Percentiles rank a stretch among this genome's conserved stretches.
phyloP scores from a whole-genome alignment of 345 rosid species.

The Physaria fendleri region DNA sequence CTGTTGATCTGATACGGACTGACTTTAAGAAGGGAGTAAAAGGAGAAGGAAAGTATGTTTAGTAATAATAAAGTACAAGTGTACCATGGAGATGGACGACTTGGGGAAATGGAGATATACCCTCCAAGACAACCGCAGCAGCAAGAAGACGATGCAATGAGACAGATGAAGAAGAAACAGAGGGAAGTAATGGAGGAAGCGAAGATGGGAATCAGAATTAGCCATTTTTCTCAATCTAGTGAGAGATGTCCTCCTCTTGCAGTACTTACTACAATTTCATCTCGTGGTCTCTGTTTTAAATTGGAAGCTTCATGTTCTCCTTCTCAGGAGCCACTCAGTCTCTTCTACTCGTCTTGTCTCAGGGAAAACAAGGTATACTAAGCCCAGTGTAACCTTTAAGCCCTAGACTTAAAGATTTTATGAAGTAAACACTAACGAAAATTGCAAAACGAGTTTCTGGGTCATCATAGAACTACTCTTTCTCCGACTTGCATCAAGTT shows the following conservation, averaged over 20 bases:
- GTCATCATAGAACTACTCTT: neutral
- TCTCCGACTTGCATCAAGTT: constrained; percentile 6
- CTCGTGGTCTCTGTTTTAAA: constrained; percentile 85
- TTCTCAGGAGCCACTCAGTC: constrained; percentile 46
- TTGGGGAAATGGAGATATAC: constrained; percentile 81
- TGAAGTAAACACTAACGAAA: neutral
- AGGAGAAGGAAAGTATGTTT: constrained; percentile 23
- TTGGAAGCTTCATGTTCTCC: constrained; percentile 42
- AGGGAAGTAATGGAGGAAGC: constrained; percentile 47
- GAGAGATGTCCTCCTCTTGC: constrained; percentile 97
- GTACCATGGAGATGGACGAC: constrained; percentile 50
- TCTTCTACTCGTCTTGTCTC: constrained; percentile 75
- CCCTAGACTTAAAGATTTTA: neutral
- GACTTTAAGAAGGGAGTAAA: neutral
- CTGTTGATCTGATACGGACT: constrained; percentile 3
- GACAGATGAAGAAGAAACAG: constrained; percentile 34
- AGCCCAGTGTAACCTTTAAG: constrained; percentile 7
- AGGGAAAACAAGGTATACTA: constrained; percentile 85
- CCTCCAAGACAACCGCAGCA: constrained; percentile 39
- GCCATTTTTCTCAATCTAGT: constrained; percentile 62
- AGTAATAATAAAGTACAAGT: constrained; percentile 77
- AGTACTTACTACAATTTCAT: constrained; percentile 70
- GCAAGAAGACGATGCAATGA: constrained; percentile 28
- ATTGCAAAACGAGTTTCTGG: neutral
- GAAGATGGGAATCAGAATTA: constrained; percentile 65